These are phyloP conservation scores for Pyracantha coccinea DNA, from an alignment of 331 rosid species.

Conservation along the genomic window DNA sequence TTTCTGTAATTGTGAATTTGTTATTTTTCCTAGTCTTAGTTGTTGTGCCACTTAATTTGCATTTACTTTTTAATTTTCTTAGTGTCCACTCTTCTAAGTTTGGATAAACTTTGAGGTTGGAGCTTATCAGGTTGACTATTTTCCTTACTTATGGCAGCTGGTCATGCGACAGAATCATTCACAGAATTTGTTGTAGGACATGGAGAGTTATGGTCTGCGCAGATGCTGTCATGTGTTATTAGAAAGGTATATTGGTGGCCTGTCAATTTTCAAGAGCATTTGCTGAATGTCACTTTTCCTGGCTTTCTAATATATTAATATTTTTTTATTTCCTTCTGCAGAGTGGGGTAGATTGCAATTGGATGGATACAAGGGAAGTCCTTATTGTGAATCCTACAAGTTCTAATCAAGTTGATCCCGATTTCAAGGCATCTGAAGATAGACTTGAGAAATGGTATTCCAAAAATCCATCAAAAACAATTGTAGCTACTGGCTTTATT, in stretches of 20 bases:
- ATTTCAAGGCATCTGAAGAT: slow-evolving; percentile 51
- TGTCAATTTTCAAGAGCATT: background rate
- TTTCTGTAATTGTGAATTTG: background rate
- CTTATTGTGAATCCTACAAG: slow-evolving; percentile 80
- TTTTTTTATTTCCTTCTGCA: slow-evolving; percentile 21
- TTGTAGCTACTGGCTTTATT: slow-evolving; percentile 94
- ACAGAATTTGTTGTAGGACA: slow-evolving; percentile 96
- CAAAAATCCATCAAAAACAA: slow-evolving; percentile 52
- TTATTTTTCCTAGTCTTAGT: background rate
- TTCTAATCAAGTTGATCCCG: slow-evolving; percentile 94
- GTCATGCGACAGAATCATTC: slow-evolving; percentile 97
- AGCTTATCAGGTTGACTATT: slow-evolving; percentile 17
- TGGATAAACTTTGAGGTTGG: background rate
- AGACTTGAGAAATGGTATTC: slow-evolving; percentile 80
- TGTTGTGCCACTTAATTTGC: background rate
- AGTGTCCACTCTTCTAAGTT: background rate
- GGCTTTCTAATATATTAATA: slow-evolving; percentile 12
- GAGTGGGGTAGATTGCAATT: slow-evolving; percentile 74
- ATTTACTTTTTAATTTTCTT: background rate
- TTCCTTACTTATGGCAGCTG: slow-evolving; percentile 60
- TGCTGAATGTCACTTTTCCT: background rate
- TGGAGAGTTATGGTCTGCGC: slow-evolving; percentile 98
- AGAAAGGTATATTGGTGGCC: slow-evolving; percentile 53
- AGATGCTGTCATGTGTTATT: slow-evolving; percentile 63
- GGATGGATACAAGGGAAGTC: slow-evolving; percentile 99